Evolutionary conservation across 352 stramenopile species (phyloP).

Genomic region (Globisporangium cederbergense): DNA sequence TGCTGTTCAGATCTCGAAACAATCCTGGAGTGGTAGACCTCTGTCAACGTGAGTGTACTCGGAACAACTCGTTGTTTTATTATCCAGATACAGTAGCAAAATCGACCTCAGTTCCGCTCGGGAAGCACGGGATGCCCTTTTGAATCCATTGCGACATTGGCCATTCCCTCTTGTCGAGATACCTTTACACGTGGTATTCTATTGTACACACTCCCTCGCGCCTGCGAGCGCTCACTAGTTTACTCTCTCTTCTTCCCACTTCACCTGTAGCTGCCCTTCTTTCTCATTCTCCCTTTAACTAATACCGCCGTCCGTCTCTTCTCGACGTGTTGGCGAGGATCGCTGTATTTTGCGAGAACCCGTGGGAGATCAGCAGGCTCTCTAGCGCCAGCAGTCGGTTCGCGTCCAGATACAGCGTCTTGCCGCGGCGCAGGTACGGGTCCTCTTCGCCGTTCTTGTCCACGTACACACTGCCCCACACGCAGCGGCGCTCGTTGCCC

Average conservation of each 20-base stretch:
- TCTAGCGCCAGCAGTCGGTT: slow-evolving; percentile 57
- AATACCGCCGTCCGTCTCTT: slow-evolving; percentile 77
- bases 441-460: slow-evolving; percentile 87
- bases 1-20: too few relatives aligned
- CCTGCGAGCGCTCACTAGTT: too few relatives aligned
- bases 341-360: slow-evolving; percentile 71
- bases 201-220: neutral
- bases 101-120: too few relatives aligned
- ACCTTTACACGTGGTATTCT: neutral
- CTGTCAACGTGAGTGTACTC: too few relatives aligned
- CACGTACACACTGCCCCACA: slow-evolving; percentile 82
- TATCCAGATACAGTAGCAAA: too few relatives aligned
- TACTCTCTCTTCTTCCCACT: too few relatives aligned
- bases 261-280: neutral
- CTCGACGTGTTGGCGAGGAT: slow-evolving; percentile 77
- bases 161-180: too few relatives aligned
- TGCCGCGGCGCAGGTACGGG: slow-evolving; percentile 70
- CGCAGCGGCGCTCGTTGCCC: slow-evolving; percentile 71
- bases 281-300: slow-evolving; percentile 7
- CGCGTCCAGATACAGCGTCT: slow-evolving; percentile 66
- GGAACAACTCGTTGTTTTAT: too few relatives aligned
- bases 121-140: too few relatives aligned
- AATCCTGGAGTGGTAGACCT: too few relatives aligned
- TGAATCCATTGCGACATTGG: too few relatives aligned
- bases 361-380: slow-evolving; percentile 66